These are phyloP conservation scores for Paramecium sonneborni DNA, from an alignment of 73 alveolate genomes.

Conservation along the genomic window DNA sequence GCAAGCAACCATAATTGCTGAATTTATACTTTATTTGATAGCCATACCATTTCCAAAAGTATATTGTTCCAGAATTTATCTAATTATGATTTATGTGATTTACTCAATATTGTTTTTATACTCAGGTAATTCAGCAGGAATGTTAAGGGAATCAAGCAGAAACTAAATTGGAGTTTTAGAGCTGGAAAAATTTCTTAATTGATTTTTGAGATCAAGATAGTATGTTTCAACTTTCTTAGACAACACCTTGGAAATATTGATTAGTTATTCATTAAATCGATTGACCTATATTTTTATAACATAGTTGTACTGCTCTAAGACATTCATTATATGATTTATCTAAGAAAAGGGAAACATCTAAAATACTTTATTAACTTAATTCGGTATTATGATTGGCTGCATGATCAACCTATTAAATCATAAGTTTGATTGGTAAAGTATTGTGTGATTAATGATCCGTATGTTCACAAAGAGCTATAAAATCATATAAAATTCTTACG, in stretches of 20 bases:
- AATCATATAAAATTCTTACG: not conserved
- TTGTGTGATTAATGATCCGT: not conserved
- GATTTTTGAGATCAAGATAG: not conserved
- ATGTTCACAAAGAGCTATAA: conserved; percentile 10
- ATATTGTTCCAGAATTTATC: not conserved
- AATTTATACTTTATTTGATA: not conserved
- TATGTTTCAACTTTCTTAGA: not conserved
- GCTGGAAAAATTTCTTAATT: not conserved
- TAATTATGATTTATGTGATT: not conserved
- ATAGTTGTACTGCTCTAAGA: not conserved
- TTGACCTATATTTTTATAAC: not conserved
- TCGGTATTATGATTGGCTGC: not conserved
- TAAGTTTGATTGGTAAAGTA: not conserved
- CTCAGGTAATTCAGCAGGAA: not conserved
- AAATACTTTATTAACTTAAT: not conserved
- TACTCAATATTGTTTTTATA: not conserved
- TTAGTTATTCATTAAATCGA: conserved; percentile 9
- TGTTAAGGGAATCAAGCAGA: not conserved
- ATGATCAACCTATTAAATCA: not conserved
- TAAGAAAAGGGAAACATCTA: not conserved
- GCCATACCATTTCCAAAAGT: not conserved
- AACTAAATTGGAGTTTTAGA: not conserved
- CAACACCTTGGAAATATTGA: not conserved
- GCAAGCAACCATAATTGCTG: conserved; percentile 15
- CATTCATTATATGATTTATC: conserved; percentile 9